Evolutionary conservation across 164 flowering plant genomes (phyloP).

Genomic region (Umbellularia californica): DNA sequence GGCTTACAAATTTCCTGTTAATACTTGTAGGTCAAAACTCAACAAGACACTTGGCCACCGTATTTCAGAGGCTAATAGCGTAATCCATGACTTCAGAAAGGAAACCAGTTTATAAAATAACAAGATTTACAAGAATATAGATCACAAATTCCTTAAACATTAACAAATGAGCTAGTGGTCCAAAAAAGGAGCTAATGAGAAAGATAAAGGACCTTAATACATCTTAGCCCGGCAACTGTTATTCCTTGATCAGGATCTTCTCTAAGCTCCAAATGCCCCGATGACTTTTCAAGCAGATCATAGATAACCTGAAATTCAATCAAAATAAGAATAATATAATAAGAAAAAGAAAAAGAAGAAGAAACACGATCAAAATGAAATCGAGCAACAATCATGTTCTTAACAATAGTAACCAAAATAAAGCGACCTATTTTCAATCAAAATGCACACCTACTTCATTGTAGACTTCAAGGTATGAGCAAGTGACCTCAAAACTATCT

Average conservation of each 20-base stretch:
- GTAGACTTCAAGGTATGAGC: slow-evolving; percentile 95
- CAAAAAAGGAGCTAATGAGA: slow-evolving; percentile 3
- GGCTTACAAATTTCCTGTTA: too few relatives aligned
- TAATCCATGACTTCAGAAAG: too few relatives aligned
- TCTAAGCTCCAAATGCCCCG: slow-evolving; percentile 86
- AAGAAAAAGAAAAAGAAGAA: background rate
- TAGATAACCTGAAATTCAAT: slow-evolving; percentile 62
- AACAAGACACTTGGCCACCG: too few relatives aligned
- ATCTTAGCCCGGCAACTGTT: slow-evolving; percentile 74
- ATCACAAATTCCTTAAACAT: too few relatives aligned
- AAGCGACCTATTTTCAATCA: slow-evolving; percentile 2
- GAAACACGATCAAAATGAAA: background rate
- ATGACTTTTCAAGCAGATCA: slow-evolving; percentile 88
- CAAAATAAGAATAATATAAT: slow-evolving; percentile 12
- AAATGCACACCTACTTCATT: slow-evolving; percentile 61
- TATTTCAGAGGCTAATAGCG: too few relatives aligned
- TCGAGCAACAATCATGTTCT: background rate
- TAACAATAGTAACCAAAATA: background rate
- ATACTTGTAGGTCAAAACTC: too few relatives aligned
- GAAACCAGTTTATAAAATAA: too few relatives aligned
- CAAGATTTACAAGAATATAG: too few relatives aligned
- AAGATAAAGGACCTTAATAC: slow-evolving; percentile 56
- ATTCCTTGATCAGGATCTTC: slow-evolving; percentile 91
- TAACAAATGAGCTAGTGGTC: background rate
- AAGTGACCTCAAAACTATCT: slow-evolving; percentile 73